These are phyloP conservation scores for Aureobasidium melanogenum DNA, from an alignment of 2,329 filamentous ascomycete species.

Conservation along the genomic window DNA sequence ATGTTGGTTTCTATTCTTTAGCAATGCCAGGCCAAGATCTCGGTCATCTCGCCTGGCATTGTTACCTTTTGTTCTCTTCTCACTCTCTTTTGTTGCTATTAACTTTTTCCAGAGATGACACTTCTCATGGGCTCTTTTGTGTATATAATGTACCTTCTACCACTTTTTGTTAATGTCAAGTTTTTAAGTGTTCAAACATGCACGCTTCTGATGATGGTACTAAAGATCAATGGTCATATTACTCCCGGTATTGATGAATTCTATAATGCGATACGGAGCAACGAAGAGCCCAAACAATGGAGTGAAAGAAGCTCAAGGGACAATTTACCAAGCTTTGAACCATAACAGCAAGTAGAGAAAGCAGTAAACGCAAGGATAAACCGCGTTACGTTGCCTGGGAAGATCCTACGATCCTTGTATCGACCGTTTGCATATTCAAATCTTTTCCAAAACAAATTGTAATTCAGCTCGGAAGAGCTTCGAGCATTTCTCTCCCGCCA, in stretches of 20 bases:
- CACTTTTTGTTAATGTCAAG: slow-evolving; percentile 4
- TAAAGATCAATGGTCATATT: no score
- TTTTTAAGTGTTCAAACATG: background rate
- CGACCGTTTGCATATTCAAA: no score
- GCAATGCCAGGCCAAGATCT: background rate
- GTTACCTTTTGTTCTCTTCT: slow-evolving; percentile 1
- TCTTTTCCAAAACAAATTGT: no score
- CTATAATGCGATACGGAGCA: background rate
- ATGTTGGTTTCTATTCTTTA: background rate
- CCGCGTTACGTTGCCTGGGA: background rate
- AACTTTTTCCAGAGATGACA: background rate
- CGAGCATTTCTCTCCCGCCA: background rate
- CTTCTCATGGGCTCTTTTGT: background rate
- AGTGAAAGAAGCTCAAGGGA: background rate
- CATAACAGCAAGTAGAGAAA: background rate
- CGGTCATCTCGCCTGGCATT: background rate
- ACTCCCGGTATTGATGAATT: background rate
- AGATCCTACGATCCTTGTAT: no score
- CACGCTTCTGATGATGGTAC: background rate
- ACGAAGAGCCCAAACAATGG: background rate
- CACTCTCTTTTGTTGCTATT: background rate
- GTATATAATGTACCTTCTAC: slow-evolving; percentile 7
- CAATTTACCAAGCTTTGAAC: background rate
- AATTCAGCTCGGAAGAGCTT: background rate
- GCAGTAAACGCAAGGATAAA: slow-evolving; percentile 11